Percentiles rank a stretch among this genome's conserved stretches.
These are phyloP conservation scores for Trichosporon sp. DNA, from an alignment of 1,284 basidiomycete genomes.

Conservation along the genomic window DNA sequence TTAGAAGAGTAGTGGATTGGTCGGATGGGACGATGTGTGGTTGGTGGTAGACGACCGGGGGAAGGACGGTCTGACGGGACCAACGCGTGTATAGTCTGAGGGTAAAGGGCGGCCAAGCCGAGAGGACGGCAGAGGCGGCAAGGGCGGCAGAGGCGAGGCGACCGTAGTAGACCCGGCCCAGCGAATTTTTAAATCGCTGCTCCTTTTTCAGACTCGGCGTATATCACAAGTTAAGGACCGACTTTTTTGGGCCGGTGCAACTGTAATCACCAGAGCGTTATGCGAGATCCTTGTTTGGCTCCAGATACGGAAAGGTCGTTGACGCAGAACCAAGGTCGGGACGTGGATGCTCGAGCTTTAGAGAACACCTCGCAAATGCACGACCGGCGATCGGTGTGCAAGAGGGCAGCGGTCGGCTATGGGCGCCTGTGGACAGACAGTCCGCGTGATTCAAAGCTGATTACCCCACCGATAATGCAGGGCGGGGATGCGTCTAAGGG, in stretches of 20 bases:
- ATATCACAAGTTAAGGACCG: not conserved
- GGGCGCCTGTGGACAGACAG: not conserved
- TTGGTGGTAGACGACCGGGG: conserved; percentile 3
- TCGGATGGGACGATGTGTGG: conserved; percentile 18
- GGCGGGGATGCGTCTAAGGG: not conserved
- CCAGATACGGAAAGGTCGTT: not conserved
- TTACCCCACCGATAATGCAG: conserved; percentile 3
- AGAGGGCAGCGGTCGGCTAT: not conserved
- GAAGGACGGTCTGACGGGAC: conserved; percentile 4
- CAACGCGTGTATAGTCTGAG: not conserved
- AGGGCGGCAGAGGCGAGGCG: not conserved
- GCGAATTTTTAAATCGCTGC: conserved; percentile 15
- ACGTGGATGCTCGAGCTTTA: not conserved
- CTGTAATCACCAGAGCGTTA: not conserved
- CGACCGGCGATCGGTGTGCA: not conserved
- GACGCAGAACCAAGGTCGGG: not conserved
- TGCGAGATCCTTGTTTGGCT: conserved; percentile 8
- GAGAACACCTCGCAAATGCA: not conserved
- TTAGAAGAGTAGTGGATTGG: conserved; percentile 1
- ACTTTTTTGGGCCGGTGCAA: not conserved
- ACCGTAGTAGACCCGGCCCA: not conserved
- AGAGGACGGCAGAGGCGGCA: not conserved
- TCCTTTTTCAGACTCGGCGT: not conserved
- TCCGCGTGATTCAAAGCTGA: not conserved
- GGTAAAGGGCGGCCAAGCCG: not conserved